Conservation (phyloP, 2,329 filamentous ascomycete species). For the Colletotrichum gloeosporioides region DNA sequence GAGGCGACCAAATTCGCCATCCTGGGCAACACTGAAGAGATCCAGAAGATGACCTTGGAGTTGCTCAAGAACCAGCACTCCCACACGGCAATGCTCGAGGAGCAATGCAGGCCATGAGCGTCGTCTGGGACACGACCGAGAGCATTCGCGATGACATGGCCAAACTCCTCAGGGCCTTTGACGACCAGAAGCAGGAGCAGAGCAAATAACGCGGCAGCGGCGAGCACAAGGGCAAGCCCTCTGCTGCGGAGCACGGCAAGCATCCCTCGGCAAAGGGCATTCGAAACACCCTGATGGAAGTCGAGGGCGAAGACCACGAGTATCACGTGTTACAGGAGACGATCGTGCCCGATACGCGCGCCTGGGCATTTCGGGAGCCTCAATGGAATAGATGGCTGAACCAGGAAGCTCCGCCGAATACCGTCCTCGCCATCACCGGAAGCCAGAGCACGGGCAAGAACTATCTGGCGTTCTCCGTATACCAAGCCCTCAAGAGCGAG, state of each 20-base stretch:
- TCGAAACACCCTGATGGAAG: conserved; percentile 26
- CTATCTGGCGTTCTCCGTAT: conserved; percentile 28
- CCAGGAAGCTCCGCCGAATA: background rate
- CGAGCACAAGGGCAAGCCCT: conserved; percentile 6
- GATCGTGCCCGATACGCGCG: conserved; percentile 31
- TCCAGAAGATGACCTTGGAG: conserved; percentile 29
- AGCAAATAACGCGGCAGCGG: background rate
- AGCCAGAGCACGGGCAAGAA: conserved; percentile 38
- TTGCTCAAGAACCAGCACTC: conserved; percentile 29
- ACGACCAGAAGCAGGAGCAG: conserved; percentile 18
- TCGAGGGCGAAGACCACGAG: conserved; percentile 28
- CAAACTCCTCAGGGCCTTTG: conserved; percentile 30
- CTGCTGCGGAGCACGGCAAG: conserved; percentile 22
- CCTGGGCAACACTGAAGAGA: conserved; percentile 35
- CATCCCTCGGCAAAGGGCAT: conserved; percentile 26
- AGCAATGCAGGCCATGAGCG: conserved; percentile 29
- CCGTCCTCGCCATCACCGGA: conserved; percentile 32
- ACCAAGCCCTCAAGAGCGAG: conserved; percentile 23
- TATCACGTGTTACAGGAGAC: conserved; percentile 33
- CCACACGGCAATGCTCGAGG: conserved; percentile 29
- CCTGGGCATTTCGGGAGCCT: conserved; percentile 33
- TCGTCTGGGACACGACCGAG: conserved; percentile 30
- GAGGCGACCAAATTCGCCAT: conserved; percentile 38
- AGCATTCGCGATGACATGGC: conserved; percentile 30
- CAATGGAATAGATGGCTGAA: conserved; percentile 32